These are phyloP conservation scores for Penicillium waksmanii DNA, from an alignment of 495 filamentous ascomycete genomes.

Conservation along the genomic window DNA sequence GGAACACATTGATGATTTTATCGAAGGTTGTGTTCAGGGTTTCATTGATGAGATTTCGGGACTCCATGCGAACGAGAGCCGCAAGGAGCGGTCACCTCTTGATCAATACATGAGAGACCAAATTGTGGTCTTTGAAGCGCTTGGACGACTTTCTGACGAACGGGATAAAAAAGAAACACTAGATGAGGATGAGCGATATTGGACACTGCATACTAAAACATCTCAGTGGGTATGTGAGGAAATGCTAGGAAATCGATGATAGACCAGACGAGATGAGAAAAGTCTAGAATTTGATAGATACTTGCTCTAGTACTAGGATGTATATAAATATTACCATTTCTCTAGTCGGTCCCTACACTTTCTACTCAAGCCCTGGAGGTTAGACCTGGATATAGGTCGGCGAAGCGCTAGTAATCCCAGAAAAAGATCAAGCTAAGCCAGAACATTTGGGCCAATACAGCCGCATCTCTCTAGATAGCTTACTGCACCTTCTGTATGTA, in stretches of 20 bases:
- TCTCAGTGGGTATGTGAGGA: constrained; percentile 71
- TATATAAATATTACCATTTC: too few species aligned
- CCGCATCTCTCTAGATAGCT: too few species aligned
- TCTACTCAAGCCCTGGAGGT: too few species aligned
- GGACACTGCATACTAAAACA: constrained; percentile 70
- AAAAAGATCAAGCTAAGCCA: too few species aligned
- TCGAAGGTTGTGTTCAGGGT: constrained; percentile 55
- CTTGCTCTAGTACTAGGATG: too few species aligned
- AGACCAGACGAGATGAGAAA: background rate
- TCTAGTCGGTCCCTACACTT: too few species aligned
- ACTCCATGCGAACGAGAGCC: background rate
- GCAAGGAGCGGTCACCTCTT: constrained; percentile 42
- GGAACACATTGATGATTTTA: constrained; percentile 31
- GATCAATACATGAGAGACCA: constrained; percentile 81
- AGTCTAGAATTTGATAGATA: background rate
- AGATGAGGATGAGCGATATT: constrained; percentile 47
- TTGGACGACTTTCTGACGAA: constrained; percentile 45
- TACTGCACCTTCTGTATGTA: too few species aligned
- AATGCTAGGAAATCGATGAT: constrained; percentile 28
- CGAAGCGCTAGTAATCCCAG: too few species aligned
- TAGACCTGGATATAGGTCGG: too few species aligned
- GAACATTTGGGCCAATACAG: too few species aligned
- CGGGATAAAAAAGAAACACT: constrained; percentile 32
- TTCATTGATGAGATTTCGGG: constrained; percentile 60
- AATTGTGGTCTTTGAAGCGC: constrained; percentile 77